Conservation (phyloP, 2,329 filamentous ascomycete species). For the Penicillium aurantiogriseum region DNA sequence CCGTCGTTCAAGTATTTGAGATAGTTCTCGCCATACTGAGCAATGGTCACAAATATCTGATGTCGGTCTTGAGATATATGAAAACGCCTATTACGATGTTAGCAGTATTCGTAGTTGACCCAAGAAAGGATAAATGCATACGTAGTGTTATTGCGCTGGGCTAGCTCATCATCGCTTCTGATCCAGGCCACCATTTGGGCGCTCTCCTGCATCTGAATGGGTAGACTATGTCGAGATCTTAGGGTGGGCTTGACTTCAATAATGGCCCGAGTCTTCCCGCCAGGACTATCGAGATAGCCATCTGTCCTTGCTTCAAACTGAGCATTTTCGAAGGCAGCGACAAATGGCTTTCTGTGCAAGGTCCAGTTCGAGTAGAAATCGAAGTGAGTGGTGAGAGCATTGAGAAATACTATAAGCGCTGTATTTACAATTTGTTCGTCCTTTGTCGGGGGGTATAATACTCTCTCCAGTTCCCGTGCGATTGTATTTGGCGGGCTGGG, state of each 20-base stretch:
- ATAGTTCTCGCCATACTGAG: neutral
- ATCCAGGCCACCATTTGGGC: neutral
- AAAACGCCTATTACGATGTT: neutral
- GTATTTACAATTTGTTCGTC: neutral
- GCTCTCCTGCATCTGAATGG: neutral
- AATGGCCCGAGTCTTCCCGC: rapidly evolving
- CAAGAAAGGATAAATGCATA: neutral
- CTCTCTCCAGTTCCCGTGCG: rapidly evolving
- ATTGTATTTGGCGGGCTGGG: neutral
- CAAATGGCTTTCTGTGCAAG: neutral
- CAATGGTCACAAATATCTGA: neutral
- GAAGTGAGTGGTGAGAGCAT: neutral
- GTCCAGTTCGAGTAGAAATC: neutral
- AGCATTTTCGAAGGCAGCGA: neutral
- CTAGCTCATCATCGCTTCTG: neutral
- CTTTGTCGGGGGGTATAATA: neutral
- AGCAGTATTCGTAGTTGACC: neutral
- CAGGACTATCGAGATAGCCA: neutral
- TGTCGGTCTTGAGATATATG: neutral
- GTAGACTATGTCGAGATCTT: rapidly evolving
- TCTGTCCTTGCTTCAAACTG: neutral
- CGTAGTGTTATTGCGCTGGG: neutral
- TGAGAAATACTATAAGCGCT: neutral
- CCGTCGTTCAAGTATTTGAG: neutral
- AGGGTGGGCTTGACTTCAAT: neutral